These are phyloP conservation scores for Penicillium frequentans DNA, from an alignment of 2,329 filamentous ascomycete genomes.

Conservation along the genomic window DNA sequence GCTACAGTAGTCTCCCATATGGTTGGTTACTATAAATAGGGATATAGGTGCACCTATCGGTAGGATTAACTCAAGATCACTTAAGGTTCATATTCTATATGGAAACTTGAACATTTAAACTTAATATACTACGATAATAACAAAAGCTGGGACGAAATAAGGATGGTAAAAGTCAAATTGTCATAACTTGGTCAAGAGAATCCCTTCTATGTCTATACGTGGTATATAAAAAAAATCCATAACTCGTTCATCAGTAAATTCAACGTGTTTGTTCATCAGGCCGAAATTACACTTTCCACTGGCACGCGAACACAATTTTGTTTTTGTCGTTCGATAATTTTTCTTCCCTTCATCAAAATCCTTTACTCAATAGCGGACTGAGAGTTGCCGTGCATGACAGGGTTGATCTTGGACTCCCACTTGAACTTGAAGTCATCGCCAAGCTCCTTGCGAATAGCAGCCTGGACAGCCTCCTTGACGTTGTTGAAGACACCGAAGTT, in stretches of 20 bases:
- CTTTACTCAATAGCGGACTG: constrained; percentile 58
- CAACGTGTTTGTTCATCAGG: constrained; percentile 1
- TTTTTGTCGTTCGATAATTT: background rate
- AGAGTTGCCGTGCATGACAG: constrained; percentile 56
- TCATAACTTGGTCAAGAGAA: background rate
- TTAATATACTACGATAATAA: background rate
- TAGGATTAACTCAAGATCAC: background rate
- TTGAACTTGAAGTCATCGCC: constrained; percentile 71
- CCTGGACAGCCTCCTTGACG: constrained; percentile 69
- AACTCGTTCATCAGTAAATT: constrained; percentile 2
- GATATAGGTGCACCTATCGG: too few relatives aligned
- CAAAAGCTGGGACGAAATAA: background rate
- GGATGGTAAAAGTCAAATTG: background rate
- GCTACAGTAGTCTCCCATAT: background rate
- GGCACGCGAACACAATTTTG: background rate
- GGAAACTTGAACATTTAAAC: background rate
- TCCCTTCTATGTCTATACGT: constrained; percentile 1
- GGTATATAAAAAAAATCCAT: constrained; percentile 4
- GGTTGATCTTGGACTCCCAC: constrained; percentile 71
- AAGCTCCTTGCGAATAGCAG: constrained; percentile 67
- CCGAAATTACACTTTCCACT: background rate
- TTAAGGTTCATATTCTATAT: background rate
- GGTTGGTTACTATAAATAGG: background rate
- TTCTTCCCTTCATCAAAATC: background rate
- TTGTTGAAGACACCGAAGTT: constrained; percentile 75